Percentiles rank a stretch among this genome's conserved stretches.
Evolutionary conservation across 805 yeast genomes (phyloP).

Genomic region (Candida lessepsii): DNA sequence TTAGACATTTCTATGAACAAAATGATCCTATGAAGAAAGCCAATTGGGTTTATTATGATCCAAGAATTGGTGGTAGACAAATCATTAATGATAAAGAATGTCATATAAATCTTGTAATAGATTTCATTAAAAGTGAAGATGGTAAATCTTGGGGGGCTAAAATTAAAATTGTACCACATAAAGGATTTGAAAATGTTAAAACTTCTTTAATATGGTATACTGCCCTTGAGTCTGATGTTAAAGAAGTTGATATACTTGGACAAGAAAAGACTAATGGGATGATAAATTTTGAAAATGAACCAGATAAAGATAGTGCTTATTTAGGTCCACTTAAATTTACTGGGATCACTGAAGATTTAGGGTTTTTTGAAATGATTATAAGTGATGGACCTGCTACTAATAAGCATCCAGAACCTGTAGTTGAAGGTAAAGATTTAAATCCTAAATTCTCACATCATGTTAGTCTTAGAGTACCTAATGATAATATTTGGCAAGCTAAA

Average conservation of each 20-base stretch:
- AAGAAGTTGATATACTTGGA: conserved; percentile 10
- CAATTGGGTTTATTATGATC: conserved; percentile 87
- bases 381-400: conserved; percentile 52
- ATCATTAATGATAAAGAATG: conserved; percentile 65
- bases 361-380: conserved; percentile 60
- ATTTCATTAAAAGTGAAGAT: conserved; percentile 69
- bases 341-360: conserved; percentile 60
- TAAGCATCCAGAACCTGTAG: conserved; percentile 40
- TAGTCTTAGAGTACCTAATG: conserved; percentile 69
- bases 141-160: conserved; percentile 81
- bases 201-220: conserved; percentile 76
- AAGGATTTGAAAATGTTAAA: conserved; percentile 45
- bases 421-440: conserved; percentile 38
- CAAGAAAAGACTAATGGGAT: conserved; percentile 12
- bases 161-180: conserved; percentile 62
- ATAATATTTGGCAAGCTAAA: conserved; percentile 71
- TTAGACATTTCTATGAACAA: conserved; percentile 77
- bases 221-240: conserved; percentile 62
- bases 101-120: conserved; percentile 61
- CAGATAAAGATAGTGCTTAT: conserved; percentile 25
- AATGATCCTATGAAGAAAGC: conserved; percentile 67
- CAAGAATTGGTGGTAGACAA: conserved; percentile 84
- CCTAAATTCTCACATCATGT: conserved; percentile 62
- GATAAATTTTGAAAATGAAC: conserved; percentile 14
- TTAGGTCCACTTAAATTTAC: conserved; percentile 40